Percentiles rank a stretch among this genome's conserved stretches.
Evolutionary conservation across 192 early-diverging fungal genomes (phyloP).

Genomic region (Pilobolus umbonatus): DNA sequence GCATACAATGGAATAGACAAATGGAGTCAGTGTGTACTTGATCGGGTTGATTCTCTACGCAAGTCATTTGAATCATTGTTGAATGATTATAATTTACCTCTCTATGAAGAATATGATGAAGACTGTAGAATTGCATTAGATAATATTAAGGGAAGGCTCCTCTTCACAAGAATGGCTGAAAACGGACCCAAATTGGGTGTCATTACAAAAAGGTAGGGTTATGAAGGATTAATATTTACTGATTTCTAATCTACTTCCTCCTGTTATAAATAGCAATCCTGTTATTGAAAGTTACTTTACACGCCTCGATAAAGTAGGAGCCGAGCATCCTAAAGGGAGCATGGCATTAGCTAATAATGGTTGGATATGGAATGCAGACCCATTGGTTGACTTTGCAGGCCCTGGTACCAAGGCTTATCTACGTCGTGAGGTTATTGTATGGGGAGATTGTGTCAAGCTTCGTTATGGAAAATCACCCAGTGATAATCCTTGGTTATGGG

Average conservation of each 20-base stretch:
- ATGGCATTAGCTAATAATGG: conserved; percentile 91
- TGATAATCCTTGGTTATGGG: conserved; percentile 96
- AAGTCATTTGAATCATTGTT: conserved; percentile 56
- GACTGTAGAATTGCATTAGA: conserved; percentile 64
- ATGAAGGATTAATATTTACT: neutral
- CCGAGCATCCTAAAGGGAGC: conserved; percentile 63
- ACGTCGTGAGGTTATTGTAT: conserved; percentile 92
- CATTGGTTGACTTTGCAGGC: conserved; percentile 91
- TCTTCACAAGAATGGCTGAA: conserved; percentile 78
- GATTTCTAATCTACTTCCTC: too few relatives aligned
- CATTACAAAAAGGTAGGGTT: conserved; percentile 60
- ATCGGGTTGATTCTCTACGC: conserved; percentile 33
- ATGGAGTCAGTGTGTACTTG: neutral
- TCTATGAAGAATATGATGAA: conserved; percentile 81
- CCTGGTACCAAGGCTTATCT: conserved; percentile 84
- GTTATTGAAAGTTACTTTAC: conserved; percentile 97
- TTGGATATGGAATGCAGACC: conserved; percentile 91
- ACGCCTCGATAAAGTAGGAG: conserved; percentile 50
- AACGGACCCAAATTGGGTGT: conserved; percentile 84
- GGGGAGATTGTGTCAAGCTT: conserved; percentile 99
- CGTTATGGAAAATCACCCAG: conserved; percentile 82
- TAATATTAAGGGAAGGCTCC: conserved; percentile 74
- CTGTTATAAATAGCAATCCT: conserved; percentile 57
- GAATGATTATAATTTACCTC: conserved; percentile 85
- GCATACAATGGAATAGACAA: conserved; percentile 7